Evolutionary conservation across 2,329 filamentous ascomycete genomes (phyloP).

Genomic region (Cercospora sojina): DNA sequence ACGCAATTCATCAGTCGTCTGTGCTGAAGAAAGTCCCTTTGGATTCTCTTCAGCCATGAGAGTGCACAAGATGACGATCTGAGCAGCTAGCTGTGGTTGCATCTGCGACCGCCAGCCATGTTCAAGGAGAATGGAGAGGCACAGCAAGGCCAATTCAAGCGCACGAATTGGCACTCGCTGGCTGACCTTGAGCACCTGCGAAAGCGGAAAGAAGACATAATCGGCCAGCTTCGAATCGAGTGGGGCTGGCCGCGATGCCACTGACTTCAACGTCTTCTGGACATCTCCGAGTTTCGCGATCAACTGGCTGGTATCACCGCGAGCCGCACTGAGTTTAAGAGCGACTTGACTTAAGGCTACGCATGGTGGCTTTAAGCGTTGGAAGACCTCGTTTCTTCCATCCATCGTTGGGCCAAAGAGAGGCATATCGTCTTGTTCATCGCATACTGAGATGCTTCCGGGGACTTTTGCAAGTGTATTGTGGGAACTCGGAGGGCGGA

Average conservation of each 20-base stretch:
- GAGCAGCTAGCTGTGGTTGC: conserved; percentile 70
- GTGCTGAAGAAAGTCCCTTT: conserved; percentile 50
- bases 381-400: conserved; percentile 42
- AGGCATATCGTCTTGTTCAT: conserved; percentile 17
- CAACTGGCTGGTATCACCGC: conserved; percentile 46
- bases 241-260: conserved; percentile 37
- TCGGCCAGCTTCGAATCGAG: conserved; percentile 84
- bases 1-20: conserved; percentile 72
- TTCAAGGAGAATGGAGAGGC: conserved; percentile 69
- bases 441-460: background rate
- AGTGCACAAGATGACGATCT: conserved; percentile 80
- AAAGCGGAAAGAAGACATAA: conserved; percentile 92
- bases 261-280: conserved; percentile 41
- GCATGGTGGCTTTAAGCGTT: conserved; percentile 58
- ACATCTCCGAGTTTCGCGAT: conserved; percentile 50
- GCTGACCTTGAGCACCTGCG: conserved; percentile 77
- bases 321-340: conserved; percentile 50
- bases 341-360: conserved; percentile 58
- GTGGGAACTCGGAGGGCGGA: background rate
- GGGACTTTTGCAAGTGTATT: background rate
- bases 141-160: conserved; percentile 74
- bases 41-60: conserved; percentile 75
- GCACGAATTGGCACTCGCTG: conserved; percentile 68
- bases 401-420: conserved; percentile 31
- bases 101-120: conserved; percentile 77